A percentile compares a stretch with the other conserved stretches of the same genome.
phyloP scores from a whole-genome alignment of 2,329 filamentous ascomycete genomes.

The Ceratocystis eucalypticola region DNA sequence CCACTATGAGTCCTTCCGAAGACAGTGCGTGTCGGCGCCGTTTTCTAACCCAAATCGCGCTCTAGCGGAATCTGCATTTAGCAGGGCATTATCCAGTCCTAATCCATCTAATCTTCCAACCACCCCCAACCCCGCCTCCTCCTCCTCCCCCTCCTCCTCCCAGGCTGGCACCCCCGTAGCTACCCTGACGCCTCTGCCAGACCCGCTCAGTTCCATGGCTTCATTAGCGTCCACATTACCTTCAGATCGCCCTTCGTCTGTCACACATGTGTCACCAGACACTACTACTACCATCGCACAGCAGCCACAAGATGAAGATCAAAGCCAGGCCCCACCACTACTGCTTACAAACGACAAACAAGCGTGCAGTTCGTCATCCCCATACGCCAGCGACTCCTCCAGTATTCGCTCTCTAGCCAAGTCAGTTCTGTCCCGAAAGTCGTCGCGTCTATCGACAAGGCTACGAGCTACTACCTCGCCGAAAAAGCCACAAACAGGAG shows the following conservation, averaged over 20 bases:
- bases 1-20: slow-evolving; percentile 90
- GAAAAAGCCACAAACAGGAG: not conserved
- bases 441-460: slow-evolving; percentile 23
- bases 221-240: slow-evolving; percentile 26
- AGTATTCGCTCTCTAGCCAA: slow-evolving; percentile 44
- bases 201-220: slow-evolving; percentile 27
- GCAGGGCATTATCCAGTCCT: slow-evolving; percentile 42
- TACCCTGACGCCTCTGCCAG: slow-evolving; percentile 35
- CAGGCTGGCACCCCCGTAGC: slow-evolving; percentile 24
- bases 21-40: slow-evolving; percentile 60
- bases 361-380: slow-evolving; percentile 27
- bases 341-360: slow-evolving; percentile 24
- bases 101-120: slow-evolving; percentile 18
- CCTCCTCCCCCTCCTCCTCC: slow-evolving; percentile 26
- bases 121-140: slow-evolving; percentile 29
- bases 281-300: slow-evolving; percentile 5
- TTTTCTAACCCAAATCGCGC: slow-evolving; percentile 75
- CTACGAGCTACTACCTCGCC: slow-evolving; percentile 6
- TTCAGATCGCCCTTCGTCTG: slow-evolving; percentile 27
- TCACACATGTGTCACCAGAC: not conserved
- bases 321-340: not conserved
- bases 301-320: slow-evolving; percentile 11
- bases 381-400: slow-evolving; percentile 23
- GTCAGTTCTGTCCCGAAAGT: slow-evolving; percentile 38
- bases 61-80: slow-evolving; percentile 60